Evolutionary conservation across 2,329 filamentous ascomycete genomes (phyloP).

Genomic region (Sporothrix brunneoviolacea): DNA sequence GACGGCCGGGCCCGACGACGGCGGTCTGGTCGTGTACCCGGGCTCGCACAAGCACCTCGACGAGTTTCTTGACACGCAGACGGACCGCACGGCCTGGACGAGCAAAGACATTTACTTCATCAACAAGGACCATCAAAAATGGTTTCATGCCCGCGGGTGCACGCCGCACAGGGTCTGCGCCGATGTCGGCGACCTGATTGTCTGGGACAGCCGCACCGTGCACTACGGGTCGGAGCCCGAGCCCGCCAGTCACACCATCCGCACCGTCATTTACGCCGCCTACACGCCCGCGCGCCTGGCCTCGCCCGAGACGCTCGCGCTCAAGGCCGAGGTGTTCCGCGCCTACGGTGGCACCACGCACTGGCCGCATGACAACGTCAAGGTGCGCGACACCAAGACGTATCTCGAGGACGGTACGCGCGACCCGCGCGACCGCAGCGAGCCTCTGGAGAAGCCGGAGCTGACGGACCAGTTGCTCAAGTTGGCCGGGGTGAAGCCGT

Average conservation of each 20-base stretch:
- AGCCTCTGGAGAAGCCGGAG: slow-evolving; percentile 33
- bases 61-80: slow-evolving; percentile 13
- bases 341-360: slow-evolving; percentile 25
- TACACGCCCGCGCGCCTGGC: slow-evolving; percentile 30
- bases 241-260: slow-evolving; percentile 20
- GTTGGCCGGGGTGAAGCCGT: slow-evolving; percentile 29
- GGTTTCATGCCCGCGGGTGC: slow-evolving; percentile 2
- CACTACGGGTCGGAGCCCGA: slow-evolving; percentile 31
- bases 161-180: slow-evolving; percentile 10
- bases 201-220: slow-evolving; percentile 31
- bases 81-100: slow-evolving; percentile 1
- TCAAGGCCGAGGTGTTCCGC: slow-evolving; percentile 27
- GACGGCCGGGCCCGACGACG: slow-evolving; percentile 30
- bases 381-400: slow-evolving; percentile 4
- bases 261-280: slow-evolving; percentile 29
- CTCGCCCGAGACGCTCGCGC: slow-evolving; percentile 21
- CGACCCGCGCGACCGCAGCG: too few species aligned
- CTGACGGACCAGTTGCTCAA: slow-evolving; percentile 27
- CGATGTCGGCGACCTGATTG: slow-evolving; percentile 20
- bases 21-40: slow-evolving; percentile 30
- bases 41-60: slow-evolving; percentile 19
- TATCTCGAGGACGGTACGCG: too few species aligned
- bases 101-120: slow-evolving; percentile 1
- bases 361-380: slow-evolving; percentile 20
- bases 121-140: slow-evolving; percentile 2